Percentiles rank a stretch among this genome's conserved stretches.
Evolutionary conservation across 2,329 filamentous ascomycete species (phyloP).

Genomic region (Fusarium algeriense): DNA sequence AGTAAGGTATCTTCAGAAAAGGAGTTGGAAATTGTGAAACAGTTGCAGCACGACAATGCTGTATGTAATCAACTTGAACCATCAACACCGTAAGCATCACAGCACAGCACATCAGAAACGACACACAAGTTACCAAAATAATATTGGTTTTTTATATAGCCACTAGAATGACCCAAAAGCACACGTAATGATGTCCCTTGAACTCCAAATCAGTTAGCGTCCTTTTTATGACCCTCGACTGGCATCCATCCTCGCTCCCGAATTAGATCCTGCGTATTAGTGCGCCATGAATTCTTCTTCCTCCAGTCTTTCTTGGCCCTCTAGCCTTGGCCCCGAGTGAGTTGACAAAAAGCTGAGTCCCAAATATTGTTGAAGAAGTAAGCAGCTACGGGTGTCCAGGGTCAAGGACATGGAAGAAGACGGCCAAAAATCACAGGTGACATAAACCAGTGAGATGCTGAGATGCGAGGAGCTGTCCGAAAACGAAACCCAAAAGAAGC

Average conservation of each 20-base stretch:
- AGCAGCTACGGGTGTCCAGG: slow-evolving; percentile 12
- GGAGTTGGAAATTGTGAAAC: neutral
- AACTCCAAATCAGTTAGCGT: slow-evolving; percentile 9
- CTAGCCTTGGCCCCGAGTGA: slow-evolving; percentile 34
- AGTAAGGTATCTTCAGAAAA: neutral
- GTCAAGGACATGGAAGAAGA: slow-evolving; percentile 6
- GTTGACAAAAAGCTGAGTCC: slow-evolving; percentile 32
- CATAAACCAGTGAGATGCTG: neutral
- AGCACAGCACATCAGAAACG: neutral
- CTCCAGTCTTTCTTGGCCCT: slow-evolving; percentile 13
- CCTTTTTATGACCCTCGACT: slow-evolving; percentile 10
- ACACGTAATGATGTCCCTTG: slow-evolving; percentile 3
- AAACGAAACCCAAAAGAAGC: slow-evolving; percentile 17
- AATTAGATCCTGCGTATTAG: slow-evolving; percentile 23
- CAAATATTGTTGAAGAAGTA: slow-evolving; percentile 16
- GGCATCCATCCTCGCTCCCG: slow-evolving; percentile 21
- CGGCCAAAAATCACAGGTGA: slow-evolving; percentile 7
- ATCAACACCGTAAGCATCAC: neutral
- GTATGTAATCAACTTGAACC: neutral
- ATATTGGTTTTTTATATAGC: slow-evolving; percentile 6
- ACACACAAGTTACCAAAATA: neutral
- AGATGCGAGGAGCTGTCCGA: neutral
- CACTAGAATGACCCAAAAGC: neutral
- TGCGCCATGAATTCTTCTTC: slow-evolving; percentile 30
- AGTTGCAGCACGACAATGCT: neutral